Evolutionary conservation across 1,139 yeast species (phyloP), one percentile per base, ranked within the genome.

Genomic region (Candida dubliniensis): DNA sequence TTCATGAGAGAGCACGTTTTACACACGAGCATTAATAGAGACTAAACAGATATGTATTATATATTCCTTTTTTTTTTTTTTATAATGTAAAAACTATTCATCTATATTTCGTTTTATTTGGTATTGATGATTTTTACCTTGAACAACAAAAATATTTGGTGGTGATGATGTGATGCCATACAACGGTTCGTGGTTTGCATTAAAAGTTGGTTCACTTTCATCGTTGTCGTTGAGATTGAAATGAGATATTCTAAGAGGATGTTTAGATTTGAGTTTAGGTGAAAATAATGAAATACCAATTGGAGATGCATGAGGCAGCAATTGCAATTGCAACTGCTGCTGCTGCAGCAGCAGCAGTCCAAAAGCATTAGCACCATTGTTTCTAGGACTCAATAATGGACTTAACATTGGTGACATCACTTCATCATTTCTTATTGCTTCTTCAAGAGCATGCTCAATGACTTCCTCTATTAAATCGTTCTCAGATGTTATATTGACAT

Each of bases 371-470:
- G 7, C 46, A 42, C 27, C 38, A 13, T 8, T 46, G 3, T 26
- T 34, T 10, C 46, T 44, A 8, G 57, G 57, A n/a, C 55, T 47
- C 8, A 63, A 46, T 36, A 71, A 60, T 1, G 83, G 82, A 2
- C 79, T 67, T 36, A 78, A 60, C 0, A 76, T 53, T 0, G 81
- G 81, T 4, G 79, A 69, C 38, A 78, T 58, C 12, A 65, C 56
- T 46, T 73, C 80, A 52, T 77, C 80, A 32, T 66, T 59, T 34
- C 59, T 56, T 6, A 78, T 74, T 2, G 81, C 81, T 39, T 70
- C 76, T 43, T 70, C 78, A 11, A 79, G 57, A 0, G 80, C 74
- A 8, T 65, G 72, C 36, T 76, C 81, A 12, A 79, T 74, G 5
- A 77, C 76, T 25, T 66, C 71, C 40, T 73, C 73, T n/a, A 76